Evolutionary conservation across 352 stramenopile species (phyloP), one percentile per base, ranked within the genome.

Genomic region (Nothophytophthora sp.): DNA sequence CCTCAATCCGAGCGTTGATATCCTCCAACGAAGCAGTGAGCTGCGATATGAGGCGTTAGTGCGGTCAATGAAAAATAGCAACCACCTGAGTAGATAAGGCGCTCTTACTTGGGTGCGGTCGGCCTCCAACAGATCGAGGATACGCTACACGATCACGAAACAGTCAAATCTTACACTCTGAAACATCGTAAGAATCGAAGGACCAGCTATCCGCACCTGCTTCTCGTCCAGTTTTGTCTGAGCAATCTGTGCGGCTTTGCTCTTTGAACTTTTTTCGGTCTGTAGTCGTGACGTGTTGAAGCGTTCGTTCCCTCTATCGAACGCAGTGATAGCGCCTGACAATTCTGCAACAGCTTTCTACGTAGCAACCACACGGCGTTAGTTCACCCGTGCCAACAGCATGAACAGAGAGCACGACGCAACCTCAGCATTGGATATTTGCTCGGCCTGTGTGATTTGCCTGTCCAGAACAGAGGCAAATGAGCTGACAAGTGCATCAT

Each of bases 341-440:
- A 81, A 12, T 20, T 74, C 57, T 7, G 64, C 45, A 29, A 78
- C 63, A 37, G 29, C 49, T 23, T 38, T 57, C 71, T 81, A 44
- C 20, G 59, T n/a, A 27, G 5, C 28, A 30, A 19, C 40, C 20
- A 18, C 12, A 28, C 13, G 15, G 74, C 19, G 74, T 33, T 40
- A 30, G 25, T 23, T 19, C 16, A 16, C 24, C 8, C n/a, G 30
- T 23, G 13, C 3, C 7, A 5, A 27, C 37, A 20, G 13, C 6
- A n/a, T 48, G 24, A 20, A 3, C 10, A 24, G 25, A n/a, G 19
- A 34, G n/a, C 20, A 16, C 11, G n/a, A n/a, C n/a, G n/a, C n/a
- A 36, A 81, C 71, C 61, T 76, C 64, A 35, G 29, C 44, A 33
- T 16, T 35, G 18, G 27, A 45, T 27, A 81, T 52, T 36, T 76